These are phyloP conservation scores for Globisporangium takayamanum DNA, from an alignment of 352 stramenopile species.

Conservation along the genomic window DNA sequence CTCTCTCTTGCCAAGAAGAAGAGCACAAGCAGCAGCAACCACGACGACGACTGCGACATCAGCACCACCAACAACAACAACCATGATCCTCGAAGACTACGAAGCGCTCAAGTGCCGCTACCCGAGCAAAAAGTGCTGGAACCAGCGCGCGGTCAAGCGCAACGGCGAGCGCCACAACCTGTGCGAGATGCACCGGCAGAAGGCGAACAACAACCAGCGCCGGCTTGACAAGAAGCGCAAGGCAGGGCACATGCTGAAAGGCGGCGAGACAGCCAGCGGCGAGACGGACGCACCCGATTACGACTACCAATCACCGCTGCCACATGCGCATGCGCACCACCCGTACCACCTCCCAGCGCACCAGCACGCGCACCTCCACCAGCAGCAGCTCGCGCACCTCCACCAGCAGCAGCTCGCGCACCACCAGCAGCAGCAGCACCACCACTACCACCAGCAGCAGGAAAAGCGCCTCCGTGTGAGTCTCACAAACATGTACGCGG, in stretches of 20 bases:
- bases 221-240: constrained; percentile 75
- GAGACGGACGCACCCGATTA: constrained; percentile 3
- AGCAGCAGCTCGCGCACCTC: not conserved
- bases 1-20: no score
- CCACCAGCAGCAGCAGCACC: constrained; percentile 4
- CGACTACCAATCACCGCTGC: constrained; percentile 3
- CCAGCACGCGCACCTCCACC: constrained; percentile 1
- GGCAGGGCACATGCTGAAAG: constrained; percentile 23
- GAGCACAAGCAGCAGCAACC: no score
- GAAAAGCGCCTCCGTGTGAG: constrained; percentile 11
- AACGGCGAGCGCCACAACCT: constrained; percentile 81
- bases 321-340: not conserved
- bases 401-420: not conserved
- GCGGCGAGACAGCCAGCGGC: not conserved
- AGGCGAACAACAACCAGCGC: constrained; percentile 79
- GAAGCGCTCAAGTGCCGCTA: constrained; percentile 62
- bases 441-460: constrained; percentile 7
- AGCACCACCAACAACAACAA: not conserved
- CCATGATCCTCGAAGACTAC: constrained; percentile 11
- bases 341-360: not conserved
- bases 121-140: constrained; percentile 79
- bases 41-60: not conserved
- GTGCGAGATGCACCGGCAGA: constrained; percentile 80
- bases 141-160: constrained; percentile 71
- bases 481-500: constrained; percentile 11